phyloP scores from a whole-genome alignment of 805 yeast genomes.

The Zygosaccharomyces siamensis region DNA sequence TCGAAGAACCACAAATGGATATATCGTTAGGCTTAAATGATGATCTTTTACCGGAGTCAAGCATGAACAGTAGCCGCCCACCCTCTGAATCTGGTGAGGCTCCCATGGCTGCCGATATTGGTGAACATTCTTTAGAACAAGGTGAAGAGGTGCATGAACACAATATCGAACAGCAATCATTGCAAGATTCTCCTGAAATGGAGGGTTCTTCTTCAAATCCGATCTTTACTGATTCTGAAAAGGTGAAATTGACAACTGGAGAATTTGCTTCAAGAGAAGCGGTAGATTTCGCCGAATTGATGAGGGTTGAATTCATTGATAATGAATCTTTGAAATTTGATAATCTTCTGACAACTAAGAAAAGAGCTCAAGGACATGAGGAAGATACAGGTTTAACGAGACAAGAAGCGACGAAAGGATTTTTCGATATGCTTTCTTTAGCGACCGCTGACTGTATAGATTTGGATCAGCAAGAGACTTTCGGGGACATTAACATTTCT shows the following conservation, averaged over 20 bases:
- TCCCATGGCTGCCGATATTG: conserved; percentile 17
- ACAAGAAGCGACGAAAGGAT: conserved; percentile 39
- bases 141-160: background rate
- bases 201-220: conserved; percentile 4
- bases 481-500: conserved; percentile 53
- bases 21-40: conserved; percentile 25
- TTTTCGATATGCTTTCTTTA: conserved; percentile 76
- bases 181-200: conserved; percentile 6
- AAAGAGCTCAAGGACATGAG: background rate
- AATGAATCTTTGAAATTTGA: conserved; percentile 14
- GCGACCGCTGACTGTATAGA: conserved; percentile 71
- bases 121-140: conserved; percentile 8
- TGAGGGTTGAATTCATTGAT: conserved; percentile 20
- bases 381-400: conserved; percentile 12
- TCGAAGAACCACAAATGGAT: conserved; percentile 21
- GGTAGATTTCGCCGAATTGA: conserved; percentile 27
- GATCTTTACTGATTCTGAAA: conserved; percentile 7
- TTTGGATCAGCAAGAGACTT: conserved; percentile 55
- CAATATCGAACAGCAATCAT: conserved; percentile 3
- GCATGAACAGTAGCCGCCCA: conserved; percentile 1
- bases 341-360: conserved; percentile 10
- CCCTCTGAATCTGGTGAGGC: conserved; percentile 13
- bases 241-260: conserved; percentile 17
- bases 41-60: conserved; percentile 11
- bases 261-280: conserved; percentile 28